Evolutionary conservation across 495 filamentous ascomycete genomes (phyloP), one percentile per base, ranked within the genome.

Genomic region (Parmelia sp.): DNA sequence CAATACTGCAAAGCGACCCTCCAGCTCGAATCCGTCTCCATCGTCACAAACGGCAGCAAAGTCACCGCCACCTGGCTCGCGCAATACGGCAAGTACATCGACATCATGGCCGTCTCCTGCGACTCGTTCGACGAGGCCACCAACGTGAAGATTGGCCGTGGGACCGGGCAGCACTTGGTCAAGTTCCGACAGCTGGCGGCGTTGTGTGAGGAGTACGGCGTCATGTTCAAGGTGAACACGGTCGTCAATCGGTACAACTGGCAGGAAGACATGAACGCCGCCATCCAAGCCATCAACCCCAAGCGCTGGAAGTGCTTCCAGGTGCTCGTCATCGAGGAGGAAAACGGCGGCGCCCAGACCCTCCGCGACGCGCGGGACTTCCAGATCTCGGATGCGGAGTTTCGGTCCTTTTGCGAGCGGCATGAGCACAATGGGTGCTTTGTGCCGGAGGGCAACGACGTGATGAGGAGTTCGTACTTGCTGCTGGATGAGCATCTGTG

Each of bases 301-400:
- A 83, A 82, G 63, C 80, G 82, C 15, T 86, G 83, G 83, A 86
- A 86, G 68, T 76, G 72, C 39, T 86, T 86, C 67, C 83, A 85
- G 63, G 78, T 83, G 15, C 75, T 86, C 31, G 73, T 81, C 19
- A 79, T 84, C n/a, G 71, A 69, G 5, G 83, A 79, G 1, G 82
- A 85, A 68, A 86, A 86, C 61, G 81, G 83, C 44, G 72, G 76
- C 6, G 71, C 74, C 9, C 67, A 71, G 37, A 78, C 74, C 60
- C 71, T 79, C 51, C 66, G 79, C 21, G 75, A 85, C 70, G 81
- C 75, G 1, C 70, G 73, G 44, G 72, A 69, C 40, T 80, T 84
- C 58, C 63, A 73, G n/a, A 78, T 85, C 51, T 75, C 77, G 8
- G 76, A 83, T 57, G 76, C 77, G 40, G 73, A 84, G 68, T 85